These are phyloP conservation scores for Leishmania turanica DNA, from an alignment of 208 protist species.

Conservation along the genomic window DNA sequence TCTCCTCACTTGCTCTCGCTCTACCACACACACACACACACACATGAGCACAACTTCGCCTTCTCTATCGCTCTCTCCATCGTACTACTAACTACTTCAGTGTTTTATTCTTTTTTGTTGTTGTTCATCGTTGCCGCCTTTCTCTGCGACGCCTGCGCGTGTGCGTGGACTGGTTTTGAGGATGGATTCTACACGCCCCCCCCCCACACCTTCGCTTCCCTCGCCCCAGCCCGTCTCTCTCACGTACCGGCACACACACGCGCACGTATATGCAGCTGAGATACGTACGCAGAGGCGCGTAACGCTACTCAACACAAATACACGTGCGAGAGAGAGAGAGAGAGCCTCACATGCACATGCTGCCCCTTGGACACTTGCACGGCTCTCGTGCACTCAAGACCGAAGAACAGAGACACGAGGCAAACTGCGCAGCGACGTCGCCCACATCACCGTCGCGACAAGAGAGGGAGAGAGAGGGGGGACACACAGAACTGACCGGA, in stretches of 20 bases:
- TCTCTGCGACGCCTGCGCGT: neutral
- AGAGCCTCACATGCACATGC: neutral
- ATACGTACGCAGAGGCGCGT: neutral
- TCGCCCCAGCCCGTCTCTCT: neutral
- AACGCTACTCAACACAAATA: neutral
- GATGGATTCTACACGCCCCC: neutral
- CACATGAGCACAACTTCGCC: neutral
- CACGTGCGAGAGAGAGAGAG: neutral
- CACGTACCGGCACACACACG: neutral
- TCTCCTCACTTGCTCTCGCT: neutral
- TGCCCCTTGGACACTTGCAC: neutral
- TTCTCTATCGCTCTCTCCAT: neutral
- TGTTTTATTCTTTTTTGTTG: neutral
- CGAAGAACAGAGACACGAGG: neutral
- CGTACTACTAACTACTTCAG: neutral
- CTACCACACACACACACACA: neutral
- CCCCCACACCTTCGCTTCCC: neutral
- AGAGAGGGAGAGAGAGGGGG: conserved; percentile 16
- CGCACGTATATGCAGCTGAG: neutral
- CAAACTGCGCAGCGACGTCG: neutral
- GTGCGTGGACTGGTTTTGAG: neutral
- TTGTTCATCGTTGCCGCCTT: neutral
- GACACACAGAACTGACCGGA: neutral
- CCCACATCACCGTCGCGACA: neutral
- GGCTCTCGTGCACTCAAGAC: neutral